Conservation (phyloP, 352 stramenopile genomes). For the Phytophthora ramorum region DNA sequence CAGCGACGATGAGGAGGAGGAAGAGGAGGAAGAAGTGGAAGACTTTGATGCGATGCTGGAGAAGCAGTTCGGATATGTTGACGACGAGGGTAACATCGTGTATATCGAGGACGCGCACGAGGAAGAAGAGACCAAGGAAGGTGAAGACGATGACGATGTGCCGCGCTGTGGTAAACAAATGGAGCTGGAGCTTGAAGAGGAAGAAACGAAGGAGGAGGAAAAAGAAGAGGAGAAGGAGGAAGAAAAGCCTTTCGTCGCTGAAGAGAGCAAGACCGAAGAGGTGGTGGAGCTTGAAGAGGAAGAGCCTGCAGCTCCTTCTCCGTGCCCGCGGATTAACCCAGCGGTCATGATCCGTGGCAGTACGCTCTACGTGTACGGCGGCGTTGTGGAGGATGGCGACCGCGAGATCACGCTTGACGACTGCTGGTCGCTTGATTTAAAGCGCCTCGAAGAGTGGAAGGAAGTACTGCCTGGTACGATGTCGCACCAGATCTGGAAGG, state of each 20-base stretch:
- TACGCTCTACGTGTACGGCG: constrained; percentile 94
- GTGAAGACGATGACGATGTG: constrained; percentile 37
- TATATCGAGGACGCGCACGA: constrained; percentile 94
- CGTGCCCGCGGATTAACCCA: constrained; percentile 89
- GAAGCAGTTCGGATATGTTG: constrained; percentile 96
- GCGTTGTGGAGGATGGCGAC: constrained; percentile 94
- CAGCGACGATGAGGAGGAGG: constrained; percentile 58
- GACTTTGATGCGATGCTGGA: constrained; percentile 85
- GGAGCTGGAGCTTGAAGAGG: constrained; percentile 32
- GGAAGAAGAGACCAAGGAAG: constrained; percentile 69
- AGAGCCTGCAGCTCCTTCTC: constrained; percentile 38
- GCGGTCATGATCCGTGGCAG: constrained; percentile 89
- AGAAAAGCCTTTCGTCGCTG: constrained; percentile 29
- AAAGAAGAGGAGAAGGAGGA: constrained; percentile 48
- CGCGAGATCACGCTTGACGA: constrained; percentile 96
- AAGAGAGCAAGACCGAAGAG: constrained; percentile 20
- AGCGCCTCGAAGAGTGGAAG: constrained; percentile 94
- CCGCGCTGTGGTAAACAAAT: constrained; percentile 7
- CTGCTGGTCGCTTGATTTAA: constrained; percentile 95
- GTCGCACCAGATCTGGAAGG: constrained; percentile 93
- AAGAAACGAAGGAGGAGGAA: constrained; percentile 48
- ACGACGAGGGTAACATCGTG: constrained; percentile 95
- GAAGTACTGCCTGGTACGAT: constrained; percentile 93
- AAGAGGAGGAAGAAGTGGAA: constrained; percentile 81
- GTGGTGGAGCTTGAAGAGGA: constrained; percentile 29